These are phyloP conservation scores for Kurtzmaniella quercitrusa DNA, from an alignment of 1,139 yeast genomes.

Conservation along the genomic window DNA sequence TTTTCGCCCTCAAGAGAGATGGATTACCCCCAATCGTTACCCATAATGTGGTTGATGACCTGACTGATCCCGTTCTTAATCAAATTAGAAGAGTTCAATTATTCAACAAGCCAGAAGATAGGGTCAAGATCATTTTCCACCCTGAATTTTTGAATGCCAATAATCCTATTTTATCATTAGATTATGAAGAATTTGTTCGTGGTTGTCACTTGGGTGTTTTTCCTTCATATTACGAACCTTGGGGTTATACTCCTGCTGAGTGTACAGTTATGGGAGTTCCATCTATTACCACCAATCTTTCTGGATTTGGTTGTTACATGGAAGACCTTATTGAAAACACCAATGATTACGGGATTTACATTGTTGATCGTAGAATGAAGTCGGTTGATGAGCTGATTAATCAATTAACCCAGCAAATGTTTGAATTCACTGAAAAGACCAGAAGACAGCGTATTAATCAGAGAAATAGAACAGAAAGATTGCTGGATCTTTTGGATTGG, in stretches of 20 bases:
- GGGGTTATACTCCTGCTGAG: conserved; percentile 99
- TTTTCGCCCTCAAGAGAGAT: conserved; percentile 86
- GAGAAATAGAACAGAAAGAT: conserved; percentile 93
- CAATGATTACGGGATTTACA: conserved; percentile 92
- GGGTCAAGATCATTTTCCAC: conserved; percentile 94
- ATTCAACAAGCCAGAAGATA: conserved; percentile 84
- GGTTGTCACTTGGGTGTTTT: conserved; percentile 98
- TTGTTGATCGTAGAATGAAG: conserved; percentile 92
- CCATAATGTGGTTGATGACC: conserved; percentile 95
- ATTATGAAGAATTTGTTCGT: conserved; percentile 95
- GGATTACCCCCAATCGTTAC: conserved; percentile 93
- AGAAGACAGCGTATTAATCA: conserved; percentile 97
- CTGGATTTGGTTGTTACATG: conserved; percentile 99
- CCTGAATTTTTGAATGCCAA: conserved; percentile 95
- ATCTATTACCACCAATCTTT: conserved; percentile 91
- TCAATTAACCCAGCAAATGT: conserved; percentile 87
- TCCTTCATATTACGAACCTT: conserved; percentile 98
- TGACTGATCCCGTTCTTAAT: conserved; percentile 84
- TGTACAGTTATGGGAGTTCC: conserved; percentile 99
- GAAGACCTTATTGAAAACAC: conserved; percentile 95
- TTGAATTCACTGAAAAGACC: conserved; percentile 79
- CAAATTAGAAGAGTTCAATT: conserved; percentile 90
- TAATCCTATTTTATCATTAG: conserved; percentile 89
- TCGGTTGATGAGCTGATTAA: conserved; percentile 91
- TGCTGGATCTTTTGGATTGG: conserved; percentile 93